Base-by-base conservation (phyloP, 371 early-diverging fungal species). In the Dinochytrium kinnereticum region DNA sequence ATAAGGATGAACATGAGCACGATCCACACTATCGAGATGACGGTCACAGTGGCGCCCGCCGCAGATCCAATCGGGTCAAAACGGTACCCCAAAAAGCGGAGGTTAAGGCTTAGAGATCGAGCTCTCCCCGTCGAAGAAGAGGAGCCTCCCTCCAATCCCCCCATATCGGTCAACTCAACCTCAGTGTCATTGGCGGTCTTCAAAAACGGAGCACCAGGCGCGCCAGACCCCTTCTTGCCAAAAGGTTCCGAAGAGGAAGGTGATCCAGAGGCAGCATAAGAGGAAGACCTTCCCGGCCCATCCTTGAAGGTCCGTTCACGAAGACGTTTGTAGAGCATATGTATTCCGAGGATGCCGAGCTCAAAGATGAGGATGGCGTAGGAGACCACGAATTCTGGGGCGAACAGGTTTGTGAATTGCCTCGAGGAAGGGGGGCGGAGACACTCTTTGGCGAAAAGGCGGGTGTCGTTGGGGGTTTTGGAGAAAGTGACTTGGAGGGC, bases 1-100 rank as follows among this genome's bases (percentile, higher is more conserved):
- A 90, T 89, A n/a, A 94, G 76, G 59, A 90, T 77, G 26, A 86
- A 86, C 71, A 94, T 73, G 57, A 92, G 82, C n/a, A 88, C 84
- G 44, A 93, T 76, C 84, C 89, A 92, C 44, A 86, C 81, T 19
- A 91, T 66, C 1, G 91, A 89, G 2, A 86, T 83, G 33, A 85
- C 37, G 17, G 86, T 72, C 34, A 89, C 83, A 38, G 89, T 86
- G 38, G 81, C 80, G 76, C 85, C 84, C 1, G 85, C 85, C 17
- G 87, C 72, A 21, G 74, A 61, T 21, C 93, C 93, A 69, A 87
- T 81, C 38, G 79, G 73, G 80, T 88, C 88, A 61, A 78, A 76
- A 19, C 82, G 76, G 80, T 88, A 94, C 1, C 94, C 92, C 71
- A 86, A 86, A 77, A 92, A 87, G 44, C 79, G 70, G 36, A 84